Conservation (phyloP, 176 grass and related monocot species). For the bread wheat (Triticum aestivum) region DNA sequence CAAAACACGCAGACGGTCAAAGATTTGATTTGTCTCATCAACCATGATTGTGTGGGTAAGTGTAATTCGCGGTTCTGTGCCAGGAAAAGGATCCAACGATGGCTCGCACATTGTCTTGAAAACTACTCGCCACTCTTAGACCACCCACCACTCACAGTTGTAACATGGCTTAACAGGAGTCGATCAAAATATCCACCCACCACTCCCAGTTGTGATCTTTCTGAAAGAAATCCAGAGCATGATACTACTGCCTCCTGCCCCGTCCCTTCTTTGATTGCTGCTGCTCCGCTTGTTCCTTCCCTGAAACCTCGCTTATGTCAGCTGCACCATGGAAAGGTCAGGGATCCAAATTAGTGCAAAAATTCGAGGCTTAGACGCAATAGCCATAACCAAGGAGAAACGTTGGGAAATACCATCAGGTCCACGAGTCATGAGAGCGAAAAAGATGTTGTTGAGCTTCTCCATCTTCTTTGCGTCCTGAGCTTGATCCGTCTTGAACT, state of each 20-base stretch:
- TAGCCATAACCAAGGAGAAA: neutral
- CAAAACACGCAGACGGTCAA: neutral
- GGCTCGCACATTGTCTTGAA: neutral
- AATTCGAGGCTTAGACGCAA: neutral
- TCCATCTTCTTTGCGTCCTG: constrained; percentile 99
- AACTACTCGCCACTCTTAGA: no score
- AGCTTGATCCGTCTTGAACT: constrained; percentile 96
- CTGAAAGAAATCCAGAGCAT: no score
- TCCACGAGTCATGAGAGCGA: constrained; percentile 86
- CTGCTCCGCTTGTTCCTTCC: constrained; percentile 88
- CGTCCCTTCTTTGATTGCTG: constrained; percentile 87
- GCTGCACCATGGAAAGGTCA: constrained; percentile 36
- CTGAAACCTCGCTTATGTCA: constrained; percentile 83
- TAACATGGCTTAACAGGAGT: neutral
- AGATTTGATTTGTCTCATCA: neutral
- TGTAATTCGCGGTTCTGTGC: neutral
- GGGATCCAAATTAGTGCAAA: neutral
- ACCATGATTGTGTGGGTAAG: neutral
- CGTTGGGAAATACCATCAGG: constrained; percentile 60
- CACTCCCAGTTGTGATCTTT: neutral
- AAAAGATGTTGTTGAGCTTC: constrained; percentile 94
- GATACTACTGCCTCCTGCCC: constrained; percentile 70
- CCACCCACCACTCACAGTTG: neutral
- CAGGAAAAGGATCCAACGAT: constrained; percentile 20
- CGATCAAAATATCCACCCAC: constrained; percentile 18